A percentile compares a stretch with the other conserved stretches of the same genome.
Conservation (phyloP, 2,329 filamentous ascomycete species). For the Paecilomyces niveus region DNA sequence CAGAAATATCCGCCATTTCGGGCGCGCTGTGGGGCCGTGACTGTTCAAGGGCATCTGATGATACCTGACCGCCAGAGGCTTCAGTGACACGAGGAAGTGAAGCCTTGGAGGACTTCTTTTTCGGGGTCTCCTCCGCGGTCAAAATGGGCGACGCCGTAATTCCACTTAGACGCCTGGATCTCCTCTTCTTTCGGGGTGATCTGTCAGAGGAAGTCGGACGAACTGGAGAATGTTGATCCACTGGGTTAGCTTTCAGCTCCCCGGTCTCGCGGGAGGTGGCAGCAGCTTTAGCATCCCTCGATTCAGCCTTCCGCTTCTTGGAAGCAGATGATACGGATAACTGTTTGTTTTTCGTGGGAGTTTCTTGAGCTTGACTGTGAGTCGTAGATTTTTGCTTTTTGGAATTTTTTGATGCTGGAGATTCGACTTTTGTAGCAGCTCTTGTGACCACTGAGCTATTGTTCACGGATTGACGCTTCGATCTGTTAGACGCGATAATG, state of each 20-base stretch:
- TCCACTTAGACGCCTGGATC: constrained; percentile 8
- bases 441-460: constrained; percentile 9
- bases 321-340: background rate
- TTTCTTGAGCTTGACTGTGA: background rate
- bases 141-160: constrained; percentile 1
- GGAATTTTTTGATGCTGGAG: background rate
- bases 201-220: background rate
- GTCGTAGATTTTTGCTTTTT: background rate
- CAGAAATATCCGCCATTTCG: background rate
- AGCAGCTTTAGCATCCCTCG: background rate
- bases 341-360: background rate
- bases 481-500: constrained; percentile 9
- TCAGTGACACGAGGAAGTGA: background rate
- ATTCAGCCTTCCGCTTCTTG: background rate
- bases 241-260: background rate
- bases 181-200: constrained; percentile 4
- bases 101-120: background rate
- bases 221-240: background rate
- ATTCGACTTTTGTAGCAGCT: background rate
- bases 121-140: background rate
- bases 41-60: background rate
- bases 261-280: background rate
- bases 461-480: constrained; percentile 24
- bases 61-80: background rate
- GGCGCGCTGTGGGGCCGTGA: background rate